phyloP scores from a whole-genome alignment of 768 basidiomycete genomes.

The Suillus ampliporus region DNA sequence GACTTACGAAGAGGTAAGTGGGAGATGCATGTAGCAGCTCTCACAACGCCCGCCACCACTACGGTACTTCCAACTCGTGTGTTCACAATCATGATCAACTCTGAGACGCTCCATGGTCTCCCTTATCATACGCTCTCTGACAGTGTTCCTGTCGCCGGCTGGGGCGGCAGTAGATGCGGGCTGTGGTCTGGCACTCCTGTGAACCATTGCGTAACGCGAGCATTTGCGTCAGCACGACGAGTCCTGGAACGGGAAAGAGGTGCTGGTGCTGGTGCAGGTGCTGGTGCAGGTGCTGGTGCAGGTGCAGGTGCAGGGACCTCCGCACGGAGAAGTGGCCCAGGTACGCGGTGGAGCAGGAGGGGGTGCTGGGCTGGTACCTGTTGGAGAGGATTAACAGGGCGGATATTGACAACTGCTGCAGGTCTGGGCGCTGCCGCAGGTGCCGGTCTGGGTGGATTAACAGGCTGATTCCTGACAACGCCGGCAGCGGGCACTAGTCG shows the following conservation, averaged over 20 bases:
- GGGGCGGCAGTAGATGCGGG: not conserved
- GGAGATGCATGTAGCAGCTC: slow-evolving; percentile 47
- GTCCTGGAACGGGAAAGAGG: not conserved
- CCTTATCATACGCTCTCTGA: slow-evolving; percentile 30
- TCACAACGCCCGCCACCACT: slow-evolving; percentile 53
- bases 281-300: slow-evolving; percentile 8
- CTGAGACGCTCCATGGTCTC: slow-evolving; percentile 47
- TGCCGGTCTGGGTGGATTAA: not conserved
- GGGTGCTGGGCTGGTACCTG: slow-evolving; percentile 2
- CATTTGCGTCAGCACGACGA: not conserved
- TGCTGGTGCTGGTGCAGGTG: too few relatives aligned
- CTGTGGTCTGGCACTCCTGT: slow-evolving; percentile 8
- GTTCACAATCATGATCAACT: slow-evolving; percentile 58
- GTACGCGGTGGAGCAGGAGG: too few relatives aligned
- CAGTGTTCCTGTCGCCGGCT: not conserved
- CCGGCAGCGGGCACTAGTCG: slow-evolving; percentile 10
- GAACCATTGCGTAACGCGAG: not conserved
- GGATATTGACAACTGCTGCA: not conserved
- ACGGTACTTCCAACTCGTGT: slow-evolving; percentile 50
- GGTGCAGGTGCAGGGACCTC: not conserved
- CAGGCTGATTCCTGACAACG: not conserved
- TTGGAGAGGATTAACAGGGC: not conserved
- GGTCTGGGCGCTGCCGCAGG: slow-evolving; percentile 8
- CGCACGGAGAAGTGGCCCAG: not conserved
- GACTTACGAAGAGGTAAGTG: slow-evolving; percentile 56